Evolutionary conservation across 169 alveolate species (phyloP), one percentile per base, ranked within the genome.

Genomic region (Eimeria sp.): DNA sequence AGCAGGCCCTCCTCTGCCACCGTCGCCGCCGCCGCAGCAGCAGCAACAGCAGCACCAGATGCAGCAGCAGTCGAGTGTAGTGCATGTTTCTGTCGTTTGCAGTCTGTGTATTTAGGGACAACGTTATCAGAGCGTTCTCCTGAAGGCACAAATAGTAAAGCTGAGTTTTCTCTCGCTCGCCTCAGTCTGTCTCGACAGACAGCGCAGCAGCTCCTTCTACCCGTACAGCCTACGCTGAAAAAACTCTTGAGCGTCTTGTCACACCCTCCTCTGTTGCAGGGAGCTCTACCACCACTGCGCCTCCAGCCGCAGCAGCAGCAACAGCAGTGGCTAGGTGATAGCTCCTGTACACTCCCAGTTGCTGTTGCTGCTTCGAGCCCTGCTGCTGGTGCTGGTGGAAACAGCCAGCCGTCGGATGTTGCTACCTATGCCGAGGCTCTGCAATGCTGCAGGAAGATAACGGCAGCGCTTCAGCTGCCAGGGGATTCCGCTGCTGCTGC

Each of bases 401-500:
- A 68, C 46, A 58, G 27, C 82, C 80, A 43, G 33, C 82, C 78
- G 9, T 37, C 82, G 25, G 93, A 58, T 16, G 77, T 23, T 64
- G 82, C 46, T 37, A 43, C 93, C 40, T 85, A 85, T 66, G 80
- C 82, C 11, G 93, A 85, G 82, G 93, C 93, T 62, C 82, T 85
- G 93, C 93, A 85, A 68, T 85, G 16, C 82, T 85, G 93, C 82
- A 85, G 82, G 49, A 85, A 46, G 49, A 62, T 85, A 20, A 23
- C 62, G 46, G 80, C 93, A 14, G 93, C 93, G 56, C 80, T 85
- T 82, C 80, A 64, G 93, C 93, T 60, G 80, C 93, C 93, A 8
- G 82, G 78, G 18, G 93, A 85, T 16, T n/a, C 82, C 37, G 80
- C 93, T n/a, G 82, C 80, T 40, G 49, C 80, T 37, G 37, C 82